Conservation (phyloP, 495 filamentous ascomycete species). For the Penicillium desertorum region DNA sequence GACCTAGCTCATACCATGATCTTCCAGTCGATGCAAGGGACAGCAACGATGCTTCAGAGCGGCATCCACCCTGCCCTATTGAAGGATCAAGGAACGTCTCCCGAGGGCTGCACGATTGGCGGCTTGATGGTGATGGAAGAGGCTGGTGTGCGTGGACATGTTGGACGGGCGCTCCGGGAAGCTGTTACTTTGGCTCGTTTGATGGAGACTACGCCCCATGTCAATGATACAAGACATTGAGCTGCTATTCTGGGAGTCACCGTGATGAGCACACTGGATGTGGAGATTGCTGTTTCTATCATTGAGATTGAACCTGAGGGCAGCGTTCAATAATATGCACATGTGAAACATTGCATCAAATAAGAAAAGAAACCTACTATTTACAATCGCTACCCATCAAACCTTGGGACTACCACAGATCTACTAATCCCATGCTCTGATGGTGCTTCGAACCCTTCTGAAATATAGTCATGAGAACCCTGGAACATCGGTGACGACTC, state of each 20-base stretch:
- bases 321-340: background rate
- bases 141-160: slow-evolving; percentile 38
- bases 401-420: background rate
- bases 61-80: slow-evolving; percentile 42
- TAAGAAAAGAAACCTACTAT: background rate
- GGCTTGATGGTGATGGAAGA: slow-evolving; percentile 48
- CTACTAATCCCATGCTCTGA: slow-evolving; percentile 21
- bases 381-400: background rate
- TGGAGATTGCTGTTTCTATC: background rate
- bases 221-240: slow-evolving; percentile 43
- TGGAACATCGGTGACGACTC: background rate
- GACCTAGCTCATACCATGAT: slow-evolving; percentile 42
- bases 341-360: background rate
- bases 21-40: slow-evolving; percentile 42
- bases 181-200: slow-evolving; percentile 42
- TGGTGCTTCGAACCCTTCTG: slow-evolving; percentile 16
- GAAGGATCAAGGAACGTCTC: slow-evolving; percentile 42
- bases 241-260: background rate
- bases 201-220: slow-evolving; percentile 37
- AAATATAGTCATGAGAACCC: background rate
- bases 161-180: slow-evolving; percentile 43
- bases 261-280: background rate
- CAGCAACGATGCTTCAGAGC: slow-evolving; percentile 38
- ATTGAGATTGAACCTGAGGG: background rate
- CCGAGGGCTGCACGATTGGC: slow-evolving; percentile 47